Conservation (phyloP, 306 rosid genomes). For the Trichosanthes cucumerina region DNA sequence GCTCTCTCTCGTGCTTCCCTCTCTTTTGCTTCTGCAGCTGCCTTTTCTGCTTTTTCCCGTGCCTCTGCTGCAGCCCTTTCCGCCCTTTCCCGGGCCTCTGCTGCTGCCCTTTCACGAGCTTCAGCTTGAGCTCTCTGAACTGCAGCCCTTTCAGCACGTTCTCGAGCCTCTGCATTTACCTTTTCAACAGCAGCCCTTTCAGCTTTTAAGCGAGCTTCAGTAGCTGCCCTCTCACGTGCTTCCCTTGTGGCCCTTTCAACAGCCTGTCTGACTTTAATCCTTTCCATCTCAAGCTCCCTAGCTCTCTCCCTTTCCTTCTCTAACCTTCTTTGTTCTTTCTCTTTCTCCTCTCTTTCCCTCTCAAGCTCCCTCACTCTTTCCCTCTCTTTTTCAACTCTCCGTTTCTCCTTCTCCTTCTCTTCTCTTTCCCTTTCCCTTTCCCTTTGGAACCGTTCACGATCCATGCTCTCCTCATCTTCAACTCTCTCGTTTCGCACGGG, state of each 20-base stretch:
- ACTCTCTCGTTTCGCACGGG: slow-evolving; percentile 31
- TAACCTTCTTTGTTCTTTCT: slow-evolving; percentile 55
- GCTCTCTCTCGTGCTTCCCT: slow-evolving; percentile 33
- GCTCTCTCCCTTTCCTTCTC: slow-evolving; percentile 41
- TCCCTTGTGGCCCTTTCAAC: slow-evolving; percentile 98
- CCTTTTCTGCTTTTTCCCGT: slow-evolving; percentile 59
- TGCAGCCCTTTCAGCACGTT: slow-evolving; percentile 94
- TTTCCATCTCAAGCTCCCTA: slow-evolving; percentile 44
- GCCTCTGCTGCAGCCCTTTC: slow-evolving; percentile 83
- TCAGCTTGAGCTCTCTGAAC: slow-evolving; percentile 94
- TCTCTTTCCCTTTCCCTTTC: slow-evolving; percentile 51
- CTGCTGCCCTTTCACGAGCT: slow-evolving; percentile 98
- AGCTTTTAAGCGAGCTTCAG: slow-evolving; percentile 75
- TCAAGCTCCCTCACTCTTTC: slow-evolving; percentile 29
- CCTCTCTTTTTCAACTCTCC: slow-evolving; percentile 30
- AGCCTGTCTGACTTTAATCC: slow-evolving; percentile 72
- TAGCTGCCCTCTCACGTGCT: slow-evolving; percentile 93
- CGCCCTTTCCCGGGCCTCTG: slow-evolving; percentile 75
- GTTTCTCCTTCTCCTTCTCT: slow-evolving; percentile 49
- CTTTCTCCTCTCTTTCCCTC: slow-evolving; percentile 68
- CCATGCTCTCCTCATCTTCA: slow-evolving; percentile 52
- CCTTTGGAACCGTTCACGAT: slow-evolving; percentile 51
- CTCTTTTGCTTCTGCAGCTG: slow-evolving; percentile 32
- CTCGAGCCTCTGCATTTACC: slow-evolving; percentile 84
- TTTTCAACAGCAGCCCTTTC: slow-evolving; percentile 71